Evolutionary conservation across 2,329 filamentous ascomycete species (phyloP), one percentile per base, ranked within the genome.

Genomic region (Paraconiothyrium sp.): DNA sequence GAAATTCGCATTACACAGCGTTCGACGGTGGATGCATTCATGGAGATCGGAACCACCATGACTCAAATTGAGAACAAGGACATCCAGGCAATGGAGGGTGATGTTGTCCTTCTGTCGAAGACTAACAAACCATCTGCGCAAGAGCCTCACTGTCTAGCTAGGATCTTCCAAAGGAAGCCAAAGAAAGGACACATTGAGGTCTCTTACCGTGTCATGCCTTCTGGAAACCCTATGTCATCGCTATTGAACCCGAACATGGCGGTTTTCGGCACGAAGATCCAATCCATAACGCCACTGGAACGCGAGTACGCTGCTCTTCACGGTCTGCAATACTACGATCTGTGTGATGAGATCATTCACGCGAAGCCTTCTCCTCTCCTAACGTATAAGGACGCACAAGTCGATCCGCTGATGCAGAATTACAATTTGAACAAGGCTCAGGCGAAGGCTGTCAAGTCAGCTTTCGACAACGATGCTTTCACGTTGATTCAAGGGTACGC

Each of bases 381-480:
- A 56, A 88, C 88, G 7, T 97, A 97, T 75, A 87, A 88, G 46
- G 89, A 94, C 4, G 87, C 91, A 64, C 89, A 89, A 62, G 82
- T 97, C 7, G 82, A 86, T 7, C 85, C 87, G 8, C 85, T 92
- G 39, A 89, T 91, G 78, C 82, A 86, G 27, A 94, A 90, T 60
- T 98, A 97, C 80, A 86, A 88, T 24, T 87, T 99, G 59, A 99
- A 99, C 75, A 84, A 84, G 46, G 95, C 93, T 6, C 95, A 99
- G 76, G 93, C 94, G 3, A 92, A 92, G 77, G 95, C 95, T 8
- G 92, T 99, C 63, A 88, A 95, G 66, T 96, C 94, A 57, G 94
- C 94, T 13, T 87, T 94, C 60, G 94, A 97, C 72, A 99, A 99
- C 69, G 95, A 98, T 79, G 96, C 93, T 0, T 99, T 99, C 74